These are phyloP conservation scores for Nicotiana otophora DNA, from an alignment of 257 asterid genomes.

Conservation along the genomic window DNA sequence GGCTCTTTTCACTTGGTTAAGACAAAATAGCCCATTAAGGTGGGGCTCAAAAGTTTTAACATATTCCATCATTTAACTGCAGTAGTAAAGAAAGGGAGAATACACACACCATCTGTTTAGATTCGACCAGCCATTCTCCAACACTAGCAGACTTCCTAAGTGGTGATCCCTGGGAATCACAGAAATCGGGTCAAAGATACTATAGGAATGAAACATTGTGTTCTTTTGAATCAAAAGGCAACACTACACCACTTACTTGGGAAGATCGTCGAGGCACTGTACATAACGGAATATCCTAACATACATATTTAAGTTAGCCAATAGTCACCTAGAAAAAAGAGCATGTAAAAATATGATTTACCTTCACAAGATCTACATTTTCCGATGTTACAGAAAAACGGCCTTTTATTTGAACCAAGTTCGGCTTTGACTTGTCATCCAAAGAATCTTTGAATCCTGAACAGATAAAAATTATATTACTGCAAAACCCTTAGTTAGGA, in stretches of 20 bases:
- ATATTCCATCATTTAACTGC: constrained; percentile 13
- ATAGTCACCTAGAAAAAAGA: constrained; percentile 15
- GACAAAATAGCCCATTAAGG: background rate
- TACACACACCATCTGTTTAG: constrained; percentile 67
- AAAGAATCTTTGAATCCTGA: constrained; percentile 74
- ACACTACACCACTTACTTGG: constrained; percentile 47
- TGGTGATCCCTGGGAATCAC: constrained; percentile 67
- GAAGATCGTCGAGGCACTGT: constrained; percentile 67
- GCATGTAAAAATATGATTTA: constrained; percentile 24
- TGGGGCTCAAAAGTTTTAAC: constrained; percentile 2
- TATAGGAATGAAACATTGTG: constrained; percentile 20
- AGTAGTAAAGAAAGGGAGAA: constrained; percentile 11
- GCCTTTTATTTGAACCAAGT: constrained; percentile 96
- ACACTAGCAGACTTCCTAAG: constrained; percentile 94
- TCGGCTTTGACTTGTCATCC: constrained; percentile 83
- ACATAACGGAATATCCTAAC: constrained; percentile 78
- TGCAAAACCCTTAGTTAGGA: constrained; percentile 8
- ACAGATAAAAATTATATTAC: background rate
- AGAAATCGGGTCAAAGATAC: constrained; percentile 22
- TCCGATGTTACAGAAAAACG: constrained; percentile 98
- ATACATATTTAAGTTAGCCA: constrained; percentile 41
- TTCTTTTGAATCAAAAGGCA: constrained; percentile 17
- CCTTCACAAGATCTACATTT: constrained; percentile 97
- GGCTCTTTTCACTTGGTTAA: background rate
- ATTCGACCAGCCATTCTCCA: constrained; percentile 81